Conservation (phyloP, 495 filamentous ascomycete genomes). For the Platismatia glauca region DNA sequence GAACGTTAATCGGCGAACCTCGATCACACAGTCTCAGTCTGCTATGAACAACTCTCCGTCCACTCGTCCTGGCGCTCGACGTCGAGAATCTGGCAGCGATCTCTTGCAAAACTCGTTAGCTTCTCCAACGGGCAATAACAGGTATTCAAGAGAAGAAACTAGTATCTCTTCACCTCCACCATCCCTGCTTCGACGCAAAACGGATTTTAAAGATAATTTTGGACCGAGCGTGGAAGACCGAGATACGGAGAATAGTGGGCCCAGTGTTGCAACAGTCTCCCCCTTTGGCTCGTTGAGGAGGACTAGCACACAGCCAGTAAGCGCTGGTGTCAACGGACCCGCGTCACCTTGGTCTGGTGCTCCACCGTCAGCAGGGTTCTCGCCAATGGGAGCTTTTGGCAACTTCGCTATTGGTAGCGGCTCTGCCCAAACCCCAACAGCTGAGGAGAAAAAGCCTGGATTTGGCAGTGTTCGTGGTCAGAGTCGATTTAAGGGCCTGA, state of each 20-base stretch:
- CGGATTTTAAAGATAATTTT: constrained; percentile 49
- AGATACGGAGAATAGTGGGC: constrained; percentile 33
- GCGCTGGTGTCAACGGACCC: constrained; percentile 40
- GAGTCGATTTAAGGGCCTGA: constrained; percentile 75
- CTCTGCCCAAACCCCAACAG: constrained; percentile 36
- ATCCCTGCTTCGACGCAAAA: constrained; percentile 64
- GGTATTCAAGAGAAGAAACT: constrained; percentile 52
- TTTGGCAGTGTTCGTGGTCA: constrained; percentile 62
- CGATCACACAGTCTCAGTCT: constrained; percentile 48
- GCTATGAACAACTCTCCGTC: constrained; percentile 47
- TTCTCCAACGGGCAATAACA: constrained; percentile 38
- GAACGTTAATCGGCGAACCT: constrained; percentile 61
- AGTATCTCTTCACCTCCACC: constrained; percentile 53
- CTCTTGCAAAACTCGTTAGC: constrained; percentile 52
- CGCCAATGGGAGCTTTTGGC: constrained; percentile 79
- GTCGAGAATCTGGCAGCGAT: constrained; percentile 75
- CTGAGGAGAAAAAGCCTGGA: constrained; percentile 59
- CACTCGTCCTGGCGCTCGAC: constrained; percentile 60
- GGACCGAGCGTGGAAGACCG: constrained; percentile 38
- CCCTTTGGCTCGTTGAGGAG: constrained; percentile 60
- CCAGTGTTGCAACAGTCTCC: constrained; percentile 34
- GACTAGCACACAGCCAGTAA: constrained; percentile 56
- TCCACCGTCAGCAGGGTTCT: constrained; percentile 49
- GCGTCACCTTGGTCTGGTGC: constrained; percentile 62
- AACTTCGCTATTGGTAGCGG: constrained; percentile 59